Conservation (phyloP, 768 basidiomycete species). For the Inosperma sp. region DNA sequence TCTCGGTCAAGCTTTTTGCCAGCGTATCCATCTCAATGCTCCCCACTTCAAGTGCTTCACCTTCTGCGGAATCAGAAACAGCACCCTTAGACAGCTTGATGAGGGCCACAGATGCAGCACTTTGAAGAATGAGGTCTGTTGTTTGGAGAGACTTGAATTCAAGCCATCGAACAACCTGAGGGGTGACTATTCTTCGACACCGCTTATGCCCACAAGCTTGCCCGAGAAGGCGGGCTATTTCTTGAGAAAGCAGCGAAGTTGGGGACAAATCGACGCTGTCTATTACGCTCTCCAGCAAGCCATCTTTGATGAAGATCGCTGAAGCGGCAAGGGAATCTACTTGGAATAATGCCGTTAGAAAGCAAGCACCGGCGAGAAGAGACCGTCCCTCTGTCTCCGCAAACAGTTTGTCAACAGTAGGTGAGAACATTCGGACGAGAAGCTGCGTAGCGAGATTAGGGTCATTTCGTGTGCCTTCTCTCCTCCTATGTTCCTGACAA, state of each 20-base stretch:
- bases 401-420: constrained; percentile 45
- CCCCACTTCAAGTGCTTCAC: constrained; percentile 14
- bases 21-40: constrained; percentile 40
- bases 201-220: constrained; percentile 72
- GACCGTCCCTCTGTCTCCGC: constrained; percentile 52
- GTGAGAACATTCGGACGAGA: constrained; percentile 48
- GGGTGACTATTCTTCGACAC: constrained; percentile 58
- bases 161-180: constrained; percentile 64
- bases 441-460: constrained; percentile 45
- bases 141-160: constrained; percentile 49
- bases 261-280: constrained; percentile 68
- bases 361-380: constrained; percentile 53
- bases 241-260: constrained; percentile 44
- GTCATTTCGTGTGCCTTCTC: constrained; percentile 33
- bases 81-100: constrained; percentile 70
- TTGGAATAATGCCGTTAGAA: constrained; percentile 78
- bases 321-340: constrained; percentile 70
- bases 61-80: constrained; percentile 40
- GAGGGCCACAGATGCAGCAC: constrained; percentile 66
- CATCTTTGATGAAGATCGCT: constrained; percentile 59
- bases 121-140: constrained; percentile 44
- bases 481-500: constrained; percentile 54
- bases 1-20: constrained; percentile 50
- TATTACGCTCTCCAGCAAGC: constrained; percentile 56
- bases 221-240: constrained; percentile 68